Evolutionary conservation across 2,329 filamentous ascomycete genomes (phyloP).

Genomic region (Scolecobasidium constrictum): DNA sequence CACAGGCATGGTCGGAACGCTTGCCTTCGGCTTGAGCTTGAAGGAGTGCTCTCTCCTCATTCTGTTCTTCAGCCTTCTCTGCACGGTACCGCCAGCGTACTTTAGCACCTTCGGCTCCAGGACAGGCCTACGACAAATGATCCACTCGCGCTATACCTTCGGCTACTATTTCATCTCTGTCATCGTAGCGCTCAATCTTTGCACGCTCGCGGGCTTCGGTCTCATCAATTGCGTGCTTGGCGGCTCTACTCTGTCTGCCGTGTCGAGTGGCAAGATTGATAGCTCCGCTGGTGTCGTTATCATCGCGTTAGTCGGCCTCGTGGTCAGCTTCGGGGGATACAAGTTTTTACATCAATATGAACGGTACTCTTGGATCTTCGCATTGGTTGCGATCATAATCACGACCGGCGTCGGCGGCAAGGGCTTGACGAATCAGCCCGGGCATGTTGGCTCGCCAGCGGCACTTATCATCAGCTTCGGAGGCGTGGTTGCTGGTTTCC

Average conservation of each 20-base stretch:
- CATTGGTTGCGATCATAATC: constrained; percentile 17
- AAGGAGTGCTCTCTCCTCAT: constrained; percentile 48
- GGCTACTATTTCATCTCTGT: constrained; percentile 56
- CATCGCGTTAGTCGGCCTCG: constrained; percentile 27
- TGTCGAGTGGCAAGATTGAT: constrained; percentile 42
- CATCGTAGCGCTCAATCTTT: constrained; percentile 50
- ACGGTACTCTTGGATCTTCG: constrained; percentile 16
- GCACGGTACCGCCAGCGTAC: constrained; percentile 43
- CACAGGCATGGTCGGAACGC: constrained; percentile 52
- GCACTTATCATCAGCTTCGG: constrained; percentile 43
- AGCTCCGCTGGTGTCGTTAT: constrained; percentile 51
- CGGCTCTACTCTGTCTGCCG: constrained; percentile 49
- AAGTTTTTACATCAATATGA: constrained; percentile 19
- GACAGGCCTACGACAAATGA: constrained; percentile 52
- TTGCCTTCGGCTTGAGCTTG: constrained; percentile 43
- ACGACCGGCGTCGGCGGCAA: constrained; percentile 25
- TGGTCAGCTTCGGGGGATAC: constrained; percentile 18
- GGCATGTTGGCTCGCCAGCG: constrained; percentile 31
- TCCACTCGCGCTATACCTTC: constrained; percentile 50
- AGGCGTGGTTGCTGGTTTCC: constrained; percentile 51
- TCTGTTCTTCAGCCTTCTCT: constrained; percentile 50
- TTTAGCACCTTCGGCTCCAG: constrained; percentile 49
- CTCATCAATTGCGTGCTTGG: constrained; percentile 53
- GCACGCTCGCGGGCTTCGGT: constrained; percentile 50
- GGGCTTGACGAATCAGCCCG: constrained; percentile 38